phyloP scores from a whole-genome alignment of 768 basidiomycete genomes.

The Russula vinacea region DNA sequence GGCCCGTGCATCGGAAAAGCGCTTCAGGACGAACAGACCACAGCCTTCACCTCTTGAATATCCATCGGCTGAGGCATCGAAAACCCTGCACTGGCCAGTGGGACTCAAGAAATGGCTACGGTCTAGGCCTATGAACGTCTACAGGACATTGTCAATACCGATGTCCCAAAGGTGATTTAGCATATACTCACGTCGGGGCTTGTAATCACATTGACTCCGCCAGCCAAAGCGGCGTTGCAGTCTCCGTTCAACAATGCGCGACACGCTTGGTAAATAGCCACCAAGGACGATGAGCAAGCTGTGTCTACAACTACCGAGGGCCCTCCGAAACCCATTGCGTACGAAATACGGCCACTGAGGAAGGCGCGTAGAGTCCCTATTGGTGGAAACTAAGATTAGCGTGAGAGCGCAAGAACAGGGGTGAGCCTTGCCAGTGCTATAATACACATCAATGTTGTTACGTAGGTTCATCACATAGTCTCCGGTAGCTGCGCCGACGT shows the following conservation, averaged over 20 bases:
- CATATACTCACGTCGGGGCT: conserved; percentile 59
- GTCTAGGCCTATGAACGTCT: conserved; percentile 72
- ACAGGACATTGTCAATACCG: conserved; percentile 14
- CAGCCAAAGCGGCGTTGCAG: conserved; percentile 66
- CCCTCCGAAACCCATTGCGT: conserved; percentile 63
- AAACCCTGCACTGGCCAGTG: conserved; percentile 65
- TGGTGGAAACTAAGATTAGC: background rate
- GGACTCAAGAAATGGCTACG: conserved; percentile 65
- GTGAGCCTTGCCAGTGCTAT: conserved; percentile 53
- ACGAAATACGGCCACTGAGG: conserved; percentile 67
- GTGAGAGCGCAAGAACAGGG: background rate
- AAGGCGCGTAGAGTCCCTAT: conserved; percentile 69
- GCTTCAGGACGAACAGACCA: conserved; percentile 68
- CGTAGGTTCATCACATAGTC: conserved; percentile 67
- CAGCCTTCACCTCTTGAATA: conserved; percentile 72
- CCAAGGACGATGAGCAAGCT: conserved; percentile 68
- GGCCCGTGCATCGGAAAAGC: conserved; percentile 57
- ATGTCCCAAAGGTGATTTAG: background rate
- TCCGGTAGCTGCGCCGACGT: conserved; percentile 64
- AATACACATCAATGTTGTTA: conserved; percentile 63
- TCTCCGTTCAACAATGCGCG: conserved; percentile 62
- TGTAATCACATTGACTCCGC: conserved; percentile 68
- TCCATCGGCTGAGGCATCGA: conserved; percentile 70
- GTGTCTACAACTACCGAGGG: conserved; percentile 73
- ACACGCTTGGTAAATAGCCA: conserved; percentile 66